These are phyloP conservation scores for Pichia eremophila DNA, from an alignment of 805 yeast species.

Conservation along the genomic window DNA sequence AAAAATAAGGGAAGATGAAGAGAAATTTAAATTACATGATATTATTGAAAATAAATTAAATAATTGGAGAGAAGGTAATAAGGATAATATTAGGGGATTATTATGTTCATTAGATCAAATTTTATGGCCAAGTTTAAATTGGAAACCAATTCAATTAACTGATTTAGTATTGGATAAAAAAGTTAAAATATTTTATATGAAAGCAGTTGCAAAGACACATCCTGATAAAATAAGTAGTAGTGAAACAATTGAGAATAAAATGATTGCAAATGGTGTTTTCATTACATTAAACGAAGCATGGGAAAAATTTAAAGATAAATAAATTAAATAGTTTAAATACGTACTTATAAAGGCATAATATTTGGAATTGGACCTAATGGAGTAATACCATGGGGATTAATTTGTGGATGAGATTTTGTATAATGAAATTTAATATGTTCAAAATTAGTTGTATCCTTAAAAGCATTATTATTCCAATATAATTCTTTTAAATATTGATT, in stretches of 20 bases:
- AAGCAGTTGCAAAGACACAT: slow-evolving; percentile 67
- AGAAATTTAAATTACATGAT: slow-evolving; percentile 56
- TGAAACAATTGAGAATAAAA: slow-evolving; percentile 57
- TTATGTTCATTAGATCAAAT: slow-evolving; percentile 60
- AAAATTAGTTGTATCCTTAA: slow-evolving; percentile 72
- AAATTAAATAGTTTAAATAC: too few relatives aligned
- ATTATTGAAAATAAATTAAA: slow-evolving; percentile 43
- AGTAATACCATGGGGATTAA: slow-evolving; percentile 77
- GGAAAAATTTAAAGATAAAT: slow-evolving; percentile 56
- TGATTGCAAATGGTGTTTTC: slow-evolving; percentile 84
- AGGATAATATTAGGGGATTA: slow-evolving; percentile 70
- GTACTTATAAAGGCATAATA: slow-evolving; percentile 45
- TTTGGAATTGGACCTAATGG: slow-evolving; percentile 85
- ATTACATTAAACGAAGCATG: slow-evolving; percentile 79
- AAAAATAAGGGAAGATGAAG: slow-evolving; percentile 42
- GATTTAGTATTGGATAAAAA: slow-evolving; percentile 85
- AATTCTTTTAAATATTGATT: slow-evolving; percentile 75
- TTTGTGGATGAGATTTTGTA: slow-evolving; percentile 71
- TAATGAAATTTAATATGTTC: slow-evolving; percentile 89
- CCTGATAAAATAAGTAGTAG: slow-evolving; percentile 71
- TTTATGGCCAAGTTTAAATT: slow-evolving; percentile 55
- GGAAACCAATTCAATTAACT: slow-evolving; percentile 57
- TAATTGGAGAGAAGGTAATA: slow-evolving; percentile 67
- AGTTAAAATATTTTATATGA: slow-evolving; percentile 77
- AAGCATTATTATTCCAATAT: slow-evolving; percentile 66